These are phyloP conservation scores for Aspergillus bombycis DNA, from an alignment of 2,329 filamentous ascomycete genomes.

Conservation along the genomic window DNA sequence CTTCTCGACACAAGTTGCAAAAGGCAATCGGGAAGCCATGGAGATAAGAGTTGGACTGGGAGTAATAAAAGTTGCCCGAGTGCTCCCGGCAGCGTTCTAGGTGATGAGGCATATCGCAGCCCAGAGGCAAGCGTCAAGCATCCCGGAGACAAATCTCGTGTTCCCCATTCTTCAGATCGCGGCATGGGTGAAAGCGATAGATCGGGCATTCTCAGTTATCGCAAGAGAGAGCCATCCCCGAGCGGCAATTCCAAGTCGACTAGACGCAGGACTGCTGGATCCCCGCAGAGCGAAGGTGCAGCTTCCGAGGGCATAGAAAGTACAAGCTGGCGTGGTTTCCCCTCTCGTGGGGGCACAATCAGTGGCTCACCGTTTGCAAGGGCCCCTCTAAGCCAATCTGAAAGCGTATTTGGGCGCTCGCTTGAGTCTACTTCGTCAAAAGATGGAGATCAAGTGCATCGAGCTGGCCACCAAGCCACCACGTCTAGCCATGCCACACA, in stretches of 20 bases:
- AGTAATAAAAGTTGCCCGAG: conserved; percentile 23
- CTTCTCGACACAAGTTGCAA: conserved; percentile 12
- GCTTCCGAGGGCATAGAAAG: conserved; percentile 24
- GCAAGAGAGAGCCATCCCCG: conserved; percentile 40
- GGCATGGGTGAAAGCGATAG: conserved; percentile 19
- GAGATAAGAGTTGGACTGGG: conserved; percentile 20
- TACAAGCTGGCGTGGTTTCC: conserved; percentile 28
- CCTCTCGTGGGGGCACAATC: conserved; percentile 42
- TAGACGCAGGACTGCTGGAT: conserved; percentile 33
- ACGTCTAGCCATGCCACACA: conserved; percentile 18
- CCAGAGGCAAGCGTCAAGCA: conserved; percentile 13
- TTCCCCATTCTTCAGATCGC: conserved; percentile 23
- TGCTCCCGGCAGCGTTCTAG: conserved; percentile 19
- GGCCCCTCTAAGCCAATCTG: conserved; percentile 37
- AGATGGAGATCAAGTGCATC: conserved; percentile 25
- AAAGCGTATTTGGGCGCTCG: conserved; percentile 35
- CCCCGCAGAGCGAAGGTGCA: conserved; percentile 29
- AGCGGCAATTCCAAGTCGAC: conserved; percentile 29
- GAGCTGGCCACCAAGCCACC: conserved; percentile 23
- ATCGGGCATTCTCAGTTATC: conserved; percentile 15
- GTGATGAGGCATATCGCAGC: conserved; percentile 18
- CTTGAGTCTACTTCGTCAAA: conserved; percentile 30
- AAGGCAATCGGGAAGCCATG: conserved; percentile 18
- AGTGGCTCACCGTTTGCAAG: conserved; percentile 55
- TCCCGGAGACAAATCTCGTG: conserved; percentile 19